Conservation (phyloP, 306 rosid genomes). For the Rosa chinensis region DNA sequence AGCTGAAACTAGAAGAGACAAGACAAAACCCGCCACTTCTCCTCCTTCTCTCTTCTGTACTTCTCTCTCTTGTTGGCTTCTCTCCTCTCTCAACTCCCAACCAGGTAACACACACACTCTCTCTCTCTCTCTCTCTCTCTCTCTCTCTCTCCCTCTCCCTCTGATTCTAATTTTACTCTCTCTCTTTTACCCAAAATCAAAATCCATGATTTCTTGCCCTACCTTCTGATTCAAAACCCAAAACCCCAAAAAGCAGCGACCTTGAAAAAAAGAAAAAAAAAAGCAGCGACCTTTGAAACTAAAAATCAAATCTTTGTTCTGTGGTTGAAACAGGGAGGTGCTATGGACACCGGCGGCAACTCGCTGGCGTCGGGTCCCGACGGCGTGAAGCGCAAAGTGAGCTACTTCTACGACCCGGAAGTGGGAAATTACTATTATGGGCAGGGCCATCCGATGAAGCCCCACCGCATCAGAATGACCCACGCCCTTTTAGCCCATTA, state of each 20-base stretch:
- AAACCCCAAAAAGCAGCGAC: background rate
- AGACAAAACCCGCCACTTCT: background rate
- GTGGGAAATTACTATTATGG: slow-evolving; percentile 91
- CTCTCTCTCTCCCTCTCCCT: background rate
- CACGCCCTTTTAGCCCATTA: slow-evolving; percentile 89
- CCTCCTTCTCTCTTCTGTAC: background rate
- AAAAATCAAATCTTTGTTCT: background rate
- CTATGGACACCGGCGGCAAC: slow-evolving; percentile 72
- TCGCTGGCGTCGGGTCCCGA: slow-evolving; percentile 77
- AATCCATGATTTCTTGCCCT: background rate
- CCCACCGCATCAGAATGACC: slow-evolving; percentile 85
- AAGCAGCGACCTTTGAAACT: background rate
- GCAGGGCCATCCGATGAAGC: slow-evolving; percentile 96
- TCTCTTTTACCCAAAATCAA: background rate
- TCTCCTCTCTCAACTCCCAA: background rate
- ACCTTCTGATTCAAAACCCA: background rate
- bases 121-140: background rate
- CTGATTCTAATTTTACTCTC: background rate
- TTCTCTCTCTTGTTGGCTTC: background rate
- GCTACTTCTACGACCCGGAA: slow-evolving; percentile 84
- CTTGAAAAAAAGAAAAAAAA: background rate
- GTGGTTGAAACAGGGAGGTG: background rate
- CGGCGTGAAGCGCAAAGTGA: slow-evolving; percentile 77
- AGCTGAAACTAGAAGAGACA: background rate
- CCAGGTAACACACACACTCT: background rate